Evolutionary conservation across 176 grass and related monocot genomes (phyloP).

Genomic region (Hordeum marinum): DNA sequence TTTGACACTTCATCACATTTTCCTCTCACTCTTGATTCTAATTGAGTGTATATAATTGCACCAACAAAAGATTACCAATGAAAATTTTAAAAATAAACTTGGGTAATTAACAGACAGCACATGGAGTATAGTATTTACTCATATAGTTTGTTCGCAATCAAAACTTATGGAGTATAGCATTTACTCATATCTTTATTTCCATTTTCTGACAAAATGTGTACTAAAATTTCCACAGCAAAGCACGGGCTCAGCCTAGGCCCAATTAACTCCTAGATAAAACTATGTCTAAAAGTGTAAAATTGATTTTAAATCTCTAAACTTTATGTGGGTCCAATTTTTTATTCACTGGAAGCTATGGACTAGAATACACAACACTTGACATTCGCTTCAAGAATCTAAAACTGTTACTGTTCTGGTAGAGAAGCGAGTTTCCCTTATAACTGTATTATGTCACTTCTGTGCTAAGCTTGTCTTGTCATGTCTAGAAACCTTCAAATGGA

Average conservation of each 20-base stretch:
- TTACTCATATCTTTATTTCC: background rate
- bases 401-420: background rate
- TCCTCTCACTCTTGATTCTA: background rate
- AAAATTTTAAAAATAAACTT: background rate
- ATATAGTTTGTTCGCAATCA: background rate
- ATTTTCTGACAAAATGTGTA: background rate
- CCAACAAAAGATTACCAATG: background rate
- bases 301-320: background rate
- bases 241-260: background rate
- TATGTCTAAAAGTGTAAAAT: background rate
- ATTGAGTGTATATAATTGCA: background rate
- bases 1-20: background rate
- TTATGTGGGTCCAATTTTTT: background rate
- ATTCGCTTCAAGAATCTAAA: background rate
- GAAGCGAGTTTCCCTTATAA: background rate
- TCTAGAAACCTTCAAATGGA: slow-evolving; percentile 55
- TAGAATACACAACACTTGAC: background rate
- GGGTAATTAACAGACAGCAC: background rate
- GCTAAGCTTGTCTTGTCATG: background rate
- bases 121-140: background rate
- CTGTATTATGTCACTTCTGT: background rate
- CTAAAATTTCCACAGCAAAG: background rate
- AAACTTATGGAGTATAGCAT: background rate
- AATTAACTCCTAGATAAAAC: background rate
- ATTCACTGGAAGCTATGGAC: background rate